Evolutionary conservation across 2,329 filamentous ascomycete species (phyloP).

Genomic region (Rosellinia necatrix): DNA sequence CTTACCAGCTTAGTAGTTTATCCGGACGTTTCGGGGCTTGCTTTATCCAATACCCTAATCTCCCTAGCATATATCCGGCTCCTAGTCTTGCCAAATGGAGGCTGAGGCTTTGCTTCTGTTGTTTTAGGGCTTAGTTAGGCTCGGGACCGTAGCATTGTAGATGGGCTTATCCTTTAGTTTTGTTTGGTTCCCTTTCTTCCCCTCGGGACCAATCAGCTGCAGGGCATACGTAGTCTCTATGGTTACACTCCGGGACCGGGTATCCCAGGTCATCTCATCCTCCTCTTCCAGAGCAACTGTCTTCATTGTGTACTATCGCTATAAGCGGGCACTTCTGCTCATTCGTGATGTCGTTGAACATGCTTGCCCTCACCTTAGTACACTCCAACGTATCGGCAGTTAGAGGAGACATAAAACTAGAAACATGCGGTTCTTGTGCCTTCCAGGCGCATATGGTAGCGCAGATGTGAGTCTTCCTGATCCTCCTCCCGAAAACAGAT

Average conservation of each 20-base stretch:
- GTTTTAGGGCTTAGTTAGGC: neutral
- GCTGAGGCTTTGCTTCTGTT: constrained; percentile 10
- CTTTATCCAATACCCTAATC: constrained; percentile 25
- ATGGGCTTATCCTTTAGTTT: neutral
- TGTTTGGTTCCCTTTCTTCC: neutral
- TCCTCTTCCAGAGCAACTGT: constrained; percentile 11
- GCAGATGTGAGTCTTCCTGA: constrained; percentile 43
- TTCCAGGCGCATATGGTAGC: constrained; percentile 63
- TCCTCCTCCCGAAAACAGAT: constrained; percentile 3
- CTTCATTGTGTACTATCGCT: constrained; percentile 22
- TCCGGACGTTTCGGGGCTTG: constrained; percentile 17
- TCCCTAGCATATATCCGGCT: constrained; percentile 23
- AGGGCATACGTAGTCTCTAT: neutral
- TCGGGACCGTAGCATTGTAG: constrained; percentile 1
- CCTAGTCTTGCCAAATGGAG: constrained; percentile 1
- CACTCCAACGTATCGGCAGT: constrained; percentile 10
- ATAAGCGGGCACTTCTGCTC: constrained; percentile 18
- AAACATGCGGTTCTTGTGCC: constrained; percentile 61
- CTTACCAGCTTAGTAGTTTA: constrained; percentile 18
- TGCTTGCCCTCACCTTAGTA: constrained; percentile 23
- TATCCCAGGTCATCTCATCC: neutral
- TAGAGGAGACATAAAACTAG: constrained; percentile 14
- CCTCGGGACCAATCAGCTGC: too few relatives aligned
- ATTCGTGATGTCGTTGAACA: neutral
- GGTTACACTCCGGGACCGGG: constrained; percentile 8